A percentile compares a stretch with the other conserved stretches of the same genome.
These are phyloP conservation scores for Fereydounia khargensis DNA, from an alignment of 1,284 basidiomycete species.

Conservation along the genomic window DNA sequence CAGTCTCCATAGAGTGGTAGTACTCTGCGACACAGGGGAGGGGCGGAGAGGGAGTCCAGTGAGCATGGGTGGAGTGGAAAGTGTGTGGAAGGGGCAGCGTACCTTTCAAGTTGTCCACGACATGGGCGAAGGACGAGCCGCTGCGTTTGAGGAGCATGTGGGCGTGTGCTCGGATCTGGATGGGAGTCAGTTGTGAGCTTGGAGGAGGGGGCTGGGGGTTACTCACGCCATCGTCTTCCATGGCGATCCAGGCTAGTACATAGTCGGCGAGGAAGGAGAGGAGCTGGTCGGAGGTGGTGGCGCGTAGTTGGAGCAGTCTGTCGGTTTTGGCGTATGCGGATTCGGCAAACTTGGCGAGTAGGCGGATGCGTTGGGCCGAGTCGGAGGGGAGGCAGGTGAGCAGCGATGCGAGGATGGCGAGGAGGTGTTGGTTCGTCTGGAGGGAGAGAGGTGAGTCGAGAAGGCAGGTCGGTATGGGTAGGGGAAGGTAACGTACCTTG, in stretches of 20 bases:
- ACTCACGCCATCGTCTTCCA: slow-evolving; percentile 86
- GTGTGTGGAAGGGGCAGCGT: too few species aligned
- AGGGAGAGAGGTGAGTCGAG: too few species aligned
- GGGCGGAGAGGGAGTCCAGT: too few species aligned
- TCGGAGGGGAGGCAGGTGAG: slow-evolving; percentile 87
- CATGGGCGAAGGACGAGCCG: slow-evolving; percentile 4
- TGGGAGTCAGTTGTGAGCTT: neutral
- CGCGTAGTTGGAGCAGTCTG: slow-evolving; percentile 82
- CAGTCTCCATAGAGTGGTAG: too few species aligned
- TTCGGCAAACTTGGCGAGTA: slow-evolving; percentile 91
- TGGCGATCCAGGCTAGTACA: slow-evolving; percentile 86
- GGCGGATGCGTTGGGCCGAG: slow-evolving; percentile 72
- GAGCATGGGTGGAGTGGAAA: too few species aligned
- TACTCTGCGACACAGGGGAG: too few species aligned
- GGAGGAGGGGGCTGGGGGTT: too few species aligned
- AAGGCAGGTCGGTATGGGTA: too few species aligned
- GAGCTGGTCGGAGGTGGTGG: slow-evolving; percentile 67
- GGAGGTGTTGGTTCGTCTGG: slow-evolving; percentile 79
- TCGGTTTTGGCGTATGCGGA: slow-evolving; percentile 87
- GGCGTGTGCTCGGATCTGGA: slow-evolving; percentile 18
- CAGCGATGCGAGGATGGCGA: slow-evolving; percentile 83
- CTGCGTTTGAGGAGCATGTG: slow-evolving; percentile 17
- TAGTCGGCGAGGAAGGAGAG: slow-evolving; percentile 75
- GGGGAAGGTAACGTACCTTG: neutral
- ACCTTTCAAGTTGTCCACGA: slow-evolving; percentile 20